Evolutionary conservation across 2,329 filamentous ascomycete species (phyloP).

Genomic region (Coleophoma crateriformis): DNA sequence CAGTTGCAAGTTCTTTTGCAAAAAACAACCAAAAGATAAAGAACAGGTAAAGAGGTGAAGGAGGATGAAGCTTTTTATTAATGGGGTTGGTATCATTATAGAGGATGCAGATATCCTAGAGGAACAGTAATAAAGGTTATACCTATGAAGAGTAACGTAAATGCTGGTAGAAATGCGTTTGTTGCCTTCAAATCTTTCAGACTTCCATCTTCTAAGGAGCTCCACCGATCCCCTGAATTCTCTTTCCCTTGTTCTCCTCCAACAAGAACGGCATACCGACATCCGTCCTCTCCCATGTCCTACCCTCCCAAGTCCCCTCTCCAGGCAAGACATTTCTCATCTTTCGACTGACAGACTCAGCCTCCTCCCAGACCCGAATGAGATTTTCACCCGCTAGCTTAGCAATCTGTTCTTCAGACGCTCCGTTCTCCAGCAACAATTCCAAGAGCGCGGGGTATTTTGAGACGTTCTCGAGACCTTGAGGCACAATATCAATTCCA

Average conservation of each 20-base stretch:
- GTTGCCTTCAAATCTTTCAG: no score
- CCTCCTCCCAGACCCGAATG: constrained; percentile 54
- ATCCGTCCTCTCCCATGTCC: background rate
- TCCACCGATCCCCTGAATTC: background rate
- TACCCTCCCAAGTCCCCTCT: background rate
- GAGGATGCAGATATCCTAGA: no score
- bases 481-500: constrained; percentile 42
- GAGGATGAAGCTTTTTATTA: no score
- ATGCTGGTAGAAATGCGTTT: no score
- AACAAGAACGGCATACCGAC: background rate
- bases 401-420: constrained; percentile 48
- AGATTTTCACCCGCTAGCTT: constrained; percentile 56
- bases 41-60: no score
- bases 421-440: constrained; percentile 47
- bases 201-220: background rate
- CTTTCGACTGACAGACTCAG: constrained; percentile 30
- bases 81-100: no score
- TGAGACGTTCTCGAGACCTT: constrained; percentile 51
- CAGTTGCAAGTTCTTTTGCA: no score
- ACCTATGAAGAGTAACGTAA: no score
- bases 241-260: background rate
- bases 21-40: no score
- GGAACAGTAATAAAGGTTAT: no score
- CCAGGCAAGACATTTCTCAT: background rate
- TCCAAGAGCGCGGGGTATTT: constrained; percentile 55